phyloP scores from a whole-genome alignment of 352 stramenopile species.

The Globisporangium cederbergense region DNA sequence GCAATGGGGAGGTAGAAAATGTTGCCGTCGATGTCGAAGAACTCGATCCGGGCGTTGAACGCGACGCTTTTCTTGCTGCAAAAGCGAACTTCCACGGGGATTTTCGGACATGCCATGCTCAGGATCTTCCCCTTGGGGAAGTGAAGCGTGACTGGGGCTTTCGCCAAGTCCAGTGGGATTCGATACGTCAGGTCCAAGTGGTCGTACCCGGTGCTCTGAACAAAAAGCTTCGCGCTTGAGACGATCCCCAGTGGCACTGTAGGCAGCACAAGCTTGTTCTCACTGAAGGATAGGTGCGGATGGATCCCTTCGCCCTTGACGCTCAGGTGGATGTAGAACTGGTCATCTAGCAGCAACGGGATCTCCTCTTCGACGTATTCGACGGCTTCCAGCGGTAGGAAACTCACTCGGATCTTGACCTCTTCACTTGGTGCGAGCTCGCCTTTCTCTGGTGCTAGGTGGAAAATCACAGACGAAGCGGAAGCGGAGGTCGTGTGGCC shows the following conservation, averaged over 20 bases:
- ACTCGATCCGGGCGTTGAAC: slow-evolving; percentile 90
- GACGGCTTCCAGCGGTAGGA: slow-evolving; percentile 71
- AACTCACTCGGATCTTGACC: slow-evolving; percentile 80
- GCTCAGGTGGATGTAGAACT: slow-evolving; percentile 81
- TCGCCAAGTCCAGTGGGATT: slow-evolving; percentile 65
- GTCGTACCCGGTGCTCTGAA: slow-evolving; percentile 90
- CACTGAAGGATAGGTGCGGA: slow-evolving; percentile 90
- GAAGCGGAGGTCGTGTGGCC: slow-evolving; percentile 30
- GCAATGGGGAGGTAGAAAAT: slow-evolving; percentile 80
- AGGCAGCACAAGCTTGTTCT: slow-evolving; percentile 81
- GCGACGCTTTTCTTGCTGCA: slow-evolving; percentile 79
- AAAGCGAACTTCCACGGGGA: slow-evolving; percentile 88
- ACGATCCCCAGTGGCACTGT: slow-evolving; percentile 87
- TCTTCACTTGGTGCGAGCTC: slow-evolving; percentile 79
- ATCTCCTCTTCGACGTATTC: slow-evolving; percentile 80
- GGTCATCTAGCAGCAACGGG: slow-evolving; percentile 62
- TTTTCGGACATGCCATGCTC: slow-evolving; percentile 68
- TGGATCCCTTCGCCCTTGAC: slow-evolving; percentile 85
- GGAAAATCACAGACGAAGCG: slow-evolving; percentile 55
- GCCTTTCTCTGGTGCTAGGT: slow-evolving; percentile 72
- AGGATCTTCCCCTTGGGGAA: slow-evolving; percentile 90
- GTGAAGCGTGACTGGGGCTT: slow-evolving; percentile 75
- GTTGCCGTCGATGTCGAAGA: slow-evolving; percentile 90
- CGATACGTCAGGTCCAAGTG: slow-evolving; percentile 87
- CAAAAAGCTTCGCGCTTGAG: slow-evolving; percentile 53